Percentiles rank a stretch among this genome's conserved stretches.
Conservation (phyloP, 805 yeast species). For the Clavispora fructus region DNA sequence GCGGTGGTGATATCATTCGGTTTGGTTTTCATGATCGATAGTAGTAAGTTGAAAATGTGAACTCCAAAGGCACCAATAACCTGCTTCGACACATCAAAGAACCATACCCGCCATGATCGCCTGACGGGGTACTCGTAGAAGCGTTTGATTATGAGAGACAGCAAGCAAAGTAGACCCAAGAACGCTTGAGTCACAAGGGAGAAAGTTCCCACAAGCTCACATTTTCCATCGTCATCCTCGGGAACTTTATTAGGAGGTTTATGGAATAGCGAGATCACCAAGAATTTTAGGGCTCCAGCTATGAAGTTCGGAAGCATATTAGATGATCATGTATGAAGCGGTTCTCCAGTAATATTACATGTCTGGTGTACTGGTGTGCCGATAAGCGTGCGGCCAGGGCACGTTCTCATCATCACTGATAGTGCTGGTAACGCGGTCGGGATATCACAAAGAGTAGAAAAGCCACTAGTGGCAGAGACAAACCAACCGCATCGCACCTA, state of each 20-base stretch:
- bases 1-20: slow-evolving; percentile 2
- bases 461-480: no score
- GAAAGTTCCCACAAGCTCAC: slow-evolving; percentile 70
- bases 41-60: slow-evolving; percentile 68
- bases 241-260: neutral
- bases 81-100: slow-evolving; percentile 86
- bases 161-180: slow-evolving; percentile 72
- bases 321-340: neutral
- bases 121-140: slow-evolving; percentile 71
- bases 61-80: slow-evolving; percentile 81
- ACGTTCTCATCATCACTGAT: neutral
- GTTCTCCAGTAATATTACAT: neutral
- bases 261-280: neutral
- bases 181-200: slow-evolving; percentile 72
- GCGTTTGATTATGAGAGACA: slow-evolving; percentile 71
- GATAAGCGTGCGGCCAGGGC: neutral
- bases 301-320: neutral
- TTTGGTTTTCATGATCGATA: slow-evolving; percentile 55
- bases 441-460: no score
- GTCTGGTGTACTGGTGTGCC: neutral
- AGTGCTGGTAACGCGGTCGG: neutral
- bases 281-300: neutral
- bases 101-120: slow-evolving; percentile 86
- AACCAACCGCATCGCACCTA: no score
- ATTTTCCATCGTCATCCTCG: slow-evolving; percentile 25